phyloP scores from a whole-genome alignment of 495 filamentous ascomycete genomes.

The Podospora australis region DNA sequence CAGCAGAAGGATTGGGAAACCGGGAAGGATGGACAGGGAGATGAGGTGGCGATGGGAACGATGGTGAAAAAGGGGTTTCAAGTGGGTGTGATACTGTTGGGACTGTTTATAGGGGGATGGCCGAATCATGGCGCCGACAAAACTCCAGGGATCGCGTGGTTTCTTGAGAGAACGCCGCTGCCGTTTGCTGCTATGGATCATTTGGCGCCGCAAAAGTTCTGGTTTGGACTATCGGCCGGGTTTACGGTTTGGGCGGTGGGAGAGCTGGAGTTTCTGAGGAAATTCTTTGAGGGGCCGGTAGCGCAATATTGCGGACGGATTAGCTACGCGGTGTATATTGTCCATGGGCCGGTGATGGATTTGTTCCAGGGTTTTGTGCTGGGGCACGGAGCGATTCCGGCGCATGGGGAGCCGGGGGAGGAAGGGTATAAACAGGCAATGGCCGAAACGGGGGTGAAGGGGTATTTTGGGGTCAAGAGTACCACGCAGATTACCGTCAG shows the following conservation, averaged over 20 bases:
- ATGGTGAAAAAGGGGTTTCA: constrained; percentile 15
- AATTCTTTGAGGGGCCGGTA: constrained; percentile 47
- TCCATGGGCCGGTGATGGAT: constrained; percentile 52
- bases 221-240: constrained; percentile 51
- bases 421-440: constrained; percentile 21
- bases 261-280: constrained; percentile 43
- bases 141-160: constrained; percentile 30
- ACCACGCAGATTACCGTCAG: constrained; percentile 44
- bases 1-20: constrained; percentile 12
- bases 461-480: constrained; percentile 46
- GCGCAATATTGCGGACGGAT: constrained; percentile 59
- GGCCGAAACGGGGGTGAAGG: constrained; percentile 40
- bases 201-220: constrained; percentile 41
- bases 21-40: constrained; percentile 6
- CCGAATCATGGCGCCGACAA: constrained; percentile 33
- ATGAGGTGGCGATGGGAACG: background rate
- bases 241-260: constrained; percentile 51
- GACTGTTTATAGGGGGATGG: constrained; percentile 40
- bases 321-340: constrained; percentile 55
- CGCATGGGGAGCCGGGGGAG: constrained; percentile 14
- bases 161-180: constrained; percentile 28
- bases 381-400: constrained; percentile 16
- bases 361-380: constrained; percentile 44
- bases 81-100: constrained; percentile 26
- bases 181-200: constrained; percentile 27